These are phyloP conservation scores for Oryza rufipogon DNA, from an alignment of 176 grass and related monocot species.

Conservation along the genomic window DNA sequence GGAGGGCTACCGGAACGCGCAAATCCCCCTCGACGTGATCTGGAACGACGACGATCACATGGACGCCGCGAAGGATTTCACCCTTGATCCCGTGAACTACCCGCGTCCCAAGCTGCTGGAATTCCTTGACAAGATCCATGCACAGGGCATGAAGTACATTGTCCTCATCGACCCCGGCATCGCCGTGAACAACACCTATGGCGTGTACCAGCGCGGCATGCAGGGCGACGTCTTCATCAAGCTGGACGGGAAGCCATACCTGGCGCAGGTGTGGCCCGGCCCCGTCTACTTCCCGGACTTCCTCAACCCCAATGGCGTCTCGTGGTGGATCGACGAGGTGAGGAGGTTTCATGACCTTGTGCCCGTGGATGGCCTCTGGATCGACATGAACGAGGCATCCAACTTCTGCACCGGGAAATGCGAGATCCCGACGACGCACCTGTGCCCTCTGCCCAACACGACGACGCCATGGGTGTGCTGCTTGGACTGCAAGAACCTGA, in stretches of 20 bases:
- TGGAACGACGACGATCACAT: slow-evolving; percentile 98
- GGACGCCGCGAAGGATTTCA: slow-evolving; percentile 95
- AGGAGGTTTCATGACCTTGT: slow-evolving; percentile 82
- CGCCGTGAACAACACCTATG: slow-evolving; percentile 73
- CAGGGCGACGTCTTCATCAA: slow-evolving; percentile 84
- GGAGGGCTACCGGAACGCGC: slow-evolving; percentile 72
- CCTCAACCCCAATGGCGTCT: slow-evolving; percentile 64
- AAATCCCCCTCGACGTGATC: slow-evolving; percentile 90
- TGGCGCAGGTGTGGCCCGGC: slow-evolving; percentile 95
- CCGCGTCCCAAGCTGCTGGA: slow-evolving; percentile 72
- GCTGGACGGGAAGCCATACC: slow-evolving; percentile 65
- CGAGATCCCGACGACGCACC: slow-evolving; percentile 59
- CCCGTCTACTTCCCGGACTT: slow-evolving; percentile 95
- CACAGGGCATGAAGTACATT: slow-evolving; percentile 83
- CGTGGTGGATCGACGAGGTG: slow-evolving; percentile 95
- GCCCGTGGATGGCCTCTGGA: slow-evolving; percentile 86
- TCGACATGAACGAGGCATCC: slow-evolving; percentile 97
- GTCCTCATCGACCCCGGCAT: slow-evolving; percentile 96
- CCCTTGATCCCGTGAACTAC: slow-evolving; percentile 71
- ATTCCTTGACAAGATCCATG: slow-evolving; percentile 79
- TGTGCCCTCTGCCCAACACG: slow-evolving; percentile 50
- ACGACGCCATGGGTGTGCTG: slow-evolving; percentile 90
- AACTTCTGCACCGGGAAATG: slow-evolving; percentile 97
- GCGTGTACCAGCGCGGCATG: slow-evolving; percentile 79
- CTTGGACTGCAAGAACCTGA: slow-evolving; percentile 97